phyloP scores from a whole-genome alignment of 208 protist species.

The Sergeia podlipaevii region DNA sequence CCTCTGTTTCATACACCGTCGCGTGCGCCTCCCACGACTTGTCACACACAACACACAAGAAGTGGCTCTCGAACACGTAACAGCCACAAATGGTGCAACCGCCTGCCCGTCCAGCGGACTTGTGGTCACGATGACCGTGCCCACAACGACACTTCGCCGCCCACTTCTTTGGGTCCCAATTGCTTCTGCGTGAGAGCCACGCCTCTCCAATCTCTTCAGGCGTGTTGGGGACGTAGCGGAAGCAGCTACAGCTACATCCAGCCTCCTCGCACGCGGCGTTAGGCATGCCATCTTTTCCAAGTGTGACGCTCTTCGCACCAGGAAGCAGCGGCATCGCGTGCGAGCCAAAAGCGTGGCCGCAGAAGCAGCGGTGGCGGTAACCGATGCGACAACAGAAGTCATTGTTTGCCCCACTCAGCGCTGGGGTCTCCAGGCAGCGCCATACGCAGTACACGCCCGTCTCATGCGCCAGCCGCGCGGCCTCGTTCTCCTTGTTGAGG shows the following conservation, averaged over 20 bases:
- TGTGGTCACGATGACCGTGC: conserved; percentile 59
- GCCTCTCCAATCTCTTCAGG: conserved; percentile 86
- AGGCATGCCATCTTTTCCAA: conserved; percentile 10
- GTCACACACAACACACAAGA: conserved; percentile 84
- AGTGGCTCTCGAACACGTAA: conserved; percentile 44
- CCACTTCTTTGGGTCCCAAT: conserved; percentile 62
- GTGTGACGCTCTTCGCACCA: neutral
- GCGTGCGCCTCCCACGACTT: conserved; percentile 73
- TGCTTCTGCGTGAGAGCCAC: conserved; percentile 63
- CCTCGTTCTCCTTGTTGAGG: conserved; percentile 73
- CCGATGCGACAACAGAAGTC: conserved; percentile 84
- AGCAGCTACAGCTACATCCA: conserved; percentile 52
- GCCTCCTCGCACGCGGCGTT: conserved; percentile 28
- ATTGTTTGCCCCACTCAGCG: conserved; percentile 37
- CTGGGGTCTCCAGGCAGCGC: conserved; percentile 44
- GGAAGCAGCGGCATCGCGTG: conserved; percentile 24
- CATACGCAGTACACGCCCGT: conserved; percentile 80
- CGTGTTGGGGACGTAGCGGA: conserved; percentile 76
- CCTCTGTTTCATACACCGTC: conserved; percentile 77
- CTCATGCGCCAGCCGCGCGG: conserved; percentile 54
- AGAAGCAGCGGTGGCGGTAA: conserved; percentile 72
- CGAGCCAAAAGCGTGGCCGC: conserved; percentile 48
- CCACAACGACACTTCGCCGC: conserved; percentile 81
- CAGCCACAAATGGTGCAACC: conserved; percentile 51
- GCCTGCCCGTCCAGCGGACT: too few relatives aligned